Evolutionary conservation across 2,329 filamentous ascomycete species (phyloP).

Genomic region (Cladosporium velox): DNA sequence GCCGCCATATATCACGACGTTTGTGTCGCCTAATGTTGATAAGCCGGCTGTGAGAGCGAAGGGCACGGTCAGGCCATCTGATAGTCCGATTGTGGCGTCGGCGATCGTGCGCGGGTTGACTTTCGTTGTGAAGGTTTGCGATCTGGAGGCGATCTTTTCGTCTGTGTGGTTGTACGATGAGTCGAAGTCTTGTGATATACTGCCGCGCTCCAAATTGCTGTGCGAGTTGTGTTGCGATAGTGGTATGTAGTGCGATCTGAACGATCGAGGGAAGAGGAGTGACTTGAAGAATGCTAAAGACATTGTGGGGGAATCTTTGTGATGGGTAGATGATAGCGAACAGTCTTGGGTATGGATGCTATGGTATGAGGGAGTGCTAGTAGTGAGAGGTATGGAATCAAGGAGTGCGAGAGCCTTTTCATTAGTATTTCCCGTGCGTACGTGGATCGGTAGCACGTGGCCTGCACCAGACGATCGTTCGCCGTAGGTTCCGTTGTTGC

Average conservation of each 20-base stretch:
- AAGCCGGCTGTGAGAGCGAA: conserved; percentile 48
- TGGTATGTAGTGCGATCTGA: conserved; percentile 3
- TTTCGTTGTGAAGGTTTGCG: not conserved
- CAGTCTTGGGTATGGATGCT: not conserved
- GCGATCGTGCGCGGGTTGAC: conserved; percentile 45
- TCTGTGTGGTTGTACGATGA: not conserved
- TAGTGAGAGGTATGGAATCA: not conserved
- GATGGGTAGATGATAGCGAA: not conserved
- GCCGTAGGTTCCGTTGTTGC: conserved; percentile 8
- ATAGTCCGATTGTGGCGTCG: conserved; percentile 46
- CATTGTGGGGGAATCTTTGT: conserved; percentile 1
- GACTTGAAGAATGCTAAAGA: conserved; percentile 17
- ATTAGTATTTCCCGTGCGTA: not conserved
- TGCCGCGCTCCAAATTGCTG: not conserved
- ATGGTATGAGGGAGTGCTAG: not conserved
- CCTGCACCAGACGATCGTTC: not conserved
- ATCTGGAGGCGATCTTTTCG: not conserved
- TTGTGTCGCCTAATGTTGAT: conserved; percentile 42
- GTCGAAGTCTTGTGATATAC: not conserved
- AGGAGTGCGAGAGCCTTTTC: not conserved
- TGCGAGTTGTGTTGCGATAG: conserved; percentile 10
- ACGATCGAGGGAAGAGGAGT: not conserved
- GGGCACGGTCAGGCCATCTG: conserved; percentile 47
- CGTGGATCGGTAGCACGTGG: conserved; percentile 4
- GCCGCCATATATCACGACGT: conserved; percentile 44